Evolutionary conservation across 75 land plant genomes (phyloP), one percentile per base, ranked within the genome.

Genomic region (Ceratopteris richardii): DNA sequence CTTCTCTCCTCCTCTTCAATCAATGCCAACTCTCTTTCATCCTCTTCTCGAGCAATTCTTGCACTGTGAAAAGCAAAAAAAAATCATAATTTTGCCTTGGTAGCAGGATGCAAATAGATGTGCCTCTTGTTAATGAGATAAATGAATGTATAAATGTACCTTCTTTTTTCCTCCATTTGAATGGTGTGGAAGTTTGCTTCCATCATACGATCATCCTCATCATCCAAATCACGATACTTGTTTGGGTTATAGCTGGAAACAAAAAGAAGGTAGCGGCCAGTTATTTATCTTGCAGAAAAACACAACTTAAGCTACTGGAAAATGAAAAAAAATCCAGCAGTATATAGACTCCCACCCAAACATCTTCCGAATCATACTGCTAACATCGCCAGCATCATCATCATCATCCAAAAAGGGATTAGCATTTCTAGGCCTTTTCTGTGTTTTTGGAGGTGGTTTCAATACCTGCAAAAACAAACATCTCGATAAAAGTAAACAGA

Each of bases 1-100:
- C 64, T 36, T 29, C 66, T 54, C 41, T 84, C 87, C 53, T 84
- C 88, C 47, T 67, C 84, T 40, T 80, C 81, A 43, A 77, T 77
- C 30, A 62, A 21, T n/a, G 44, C 66, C 22, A 71, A 76, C 43
- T 84, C 73, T 48, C 68, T 55, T 68, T 74, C 88, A 57, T 84
- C 88, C 54, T 84, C 88, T 52, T 69, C 55, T 24, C 71, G 60
- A 4, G 79, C 88, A 58, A 80, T 68, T 67, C 53, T 71, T 19
- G 80, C 80, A 72, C 88, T 84, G 54, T 31, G 51, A 26, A n/a
- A 36, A n/a, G 31, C 27, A 44, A 19, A 33, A 9, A 33, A 33
- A 9, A 33, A 48, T 29, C 13, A 54, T 27, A 30, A 40, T 25
- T 4, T 2, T 7, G 5, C 19, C 37, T 6, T 23, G 28, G 37